Base-by-base conservation (phyloP, 495 filamentous ascomycete genomes). In the Mytilinidion resinicola region DNA sequence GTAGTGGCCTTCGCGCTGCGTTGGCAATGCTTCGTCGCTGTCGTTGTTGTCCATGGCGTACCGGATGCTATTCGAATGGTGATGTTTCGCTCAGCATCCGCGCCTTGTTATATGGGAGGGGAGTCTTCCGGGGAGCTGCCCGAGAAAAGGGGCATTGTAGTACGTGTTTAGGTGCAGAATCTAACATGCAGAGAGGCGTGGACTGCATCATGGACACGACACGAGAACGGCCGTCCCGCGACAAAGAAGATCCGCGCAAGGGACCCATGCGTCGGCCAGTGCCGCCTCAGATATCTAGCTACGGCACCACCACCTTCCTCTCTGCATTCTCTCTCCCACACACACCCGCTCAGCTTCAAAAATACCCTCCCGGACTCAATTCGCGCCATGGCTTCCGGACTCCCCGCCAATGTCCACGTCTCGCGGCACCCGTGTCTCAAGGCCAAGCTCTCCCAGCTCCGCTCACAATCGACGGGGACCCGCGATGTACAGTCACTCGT, bases 401-500 rank as follows among this genome's bases (percentile, higher is more conserved):
- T 87, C 35, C 86, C 84, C 14, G 53, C 78, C 33, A 91, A 90
- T 69, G 84, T 93, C 52, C 89, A 91, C 70, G 73, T 95, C 71
- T 96, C 90, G 17, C 77, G 74, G 21, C 92, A 97, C 67, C 92
- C 92, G 21, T 95, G 90, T 70, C 79, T 96, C 11, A 75, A 82
- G 52, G 87, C 88, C 60, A 97, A 97, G 77, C 85, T 97, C 64
- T 90, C 87, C 38, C 88, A 90, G 72, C 85, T 97, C 12, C 85
- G 92, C 47, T 93, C 88, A 19, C 72, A 79, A 30, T 75, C 71
- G 41, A 85, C 90, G 47, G 80, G 79, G 43, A 78, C 90, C 0
- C 76, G 82, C 47, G 89, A 96, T 55, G 91, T 89, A 65, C 90
- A 91, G 72, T 69, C 78, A 11, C 76, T 96, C 37, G 81, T 96